These are phyloP conservation scores for Leccinum barrowsii DNA, from an alignment of 768 basidiomycete genomes.

Conservation along the genomic window DNA sequence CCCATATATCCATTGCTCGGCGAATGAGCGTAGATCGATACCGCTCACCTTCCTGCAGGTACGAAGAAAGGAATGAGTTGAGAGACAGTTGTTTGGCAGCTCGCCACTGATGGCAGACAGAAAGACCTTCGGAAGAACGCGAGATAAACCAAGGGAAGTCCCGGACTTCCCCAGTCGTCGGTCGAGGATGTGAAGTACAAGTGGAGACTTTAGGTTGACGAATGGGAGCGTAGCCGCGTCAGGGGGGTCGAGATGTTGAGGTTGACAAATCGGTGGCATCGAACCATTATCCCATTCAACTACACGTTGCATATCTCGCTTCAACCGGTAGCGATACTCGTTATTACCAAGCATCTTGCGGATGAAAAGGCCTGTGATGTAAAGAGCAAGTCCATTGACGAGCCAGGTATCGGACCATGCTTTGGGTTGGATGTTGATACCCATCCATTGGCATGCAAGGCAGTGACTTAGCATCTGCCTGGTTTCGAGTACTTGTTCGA, in stretches of 20 bases:
- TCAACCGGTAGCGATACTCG: slow-evolving; percentile 92
- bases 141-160: slow-evolving; percentile 89
- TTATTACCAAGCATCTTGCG: slow-evolving; percentile 90
- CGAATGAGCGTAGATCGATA: slow-evolving; percentile 84
- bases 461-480: slow-evolving; percentile 83
- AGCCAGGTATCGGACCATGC: slow-evolving; percentile 95
- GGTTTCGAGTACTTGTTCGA: slow-evolving; percentile 92
- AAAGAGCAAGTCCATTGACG: slow-evolving; percentile 89
- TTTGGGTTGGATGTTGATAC: slow-evolving; percentile 93
- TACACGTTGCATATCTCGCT: slow-evolving; percentile 95
- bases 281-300: slow-evolving; percentile 82
- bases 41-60: slow-evolving; percentile 93
- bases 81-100: slow-evolving; percentile 76
- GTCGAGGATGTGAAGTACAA: slow-evolving; percentile 96
- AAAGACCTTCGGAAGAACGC: slow-evolving; percentile 93
- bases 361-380: slow-evolving; percentile 86
- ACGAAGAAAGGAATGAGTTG: slow-evolving; percentile 86
- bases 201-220: slow-evolving; percentile 90
- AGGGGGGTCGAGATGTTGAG: slow-evolving; percentile 79
- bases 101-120: slow-evolving; percentile 92
- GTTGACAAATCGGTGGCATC: slow-evolving; percentile 93
- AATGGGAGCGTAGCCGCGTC: slow-evolving; percentile 78
- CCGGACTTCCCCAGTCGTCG: slow-evolving; percentile 92
- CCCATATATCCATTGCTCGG: slow-evolving; percentile 99
- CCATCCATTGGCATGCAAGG: slow-evolving; percentile 94